Base-by-base conservation (phyloP, 2,329 filamentous ascomycete genomes). In the Tothia fuscella region DNA sequence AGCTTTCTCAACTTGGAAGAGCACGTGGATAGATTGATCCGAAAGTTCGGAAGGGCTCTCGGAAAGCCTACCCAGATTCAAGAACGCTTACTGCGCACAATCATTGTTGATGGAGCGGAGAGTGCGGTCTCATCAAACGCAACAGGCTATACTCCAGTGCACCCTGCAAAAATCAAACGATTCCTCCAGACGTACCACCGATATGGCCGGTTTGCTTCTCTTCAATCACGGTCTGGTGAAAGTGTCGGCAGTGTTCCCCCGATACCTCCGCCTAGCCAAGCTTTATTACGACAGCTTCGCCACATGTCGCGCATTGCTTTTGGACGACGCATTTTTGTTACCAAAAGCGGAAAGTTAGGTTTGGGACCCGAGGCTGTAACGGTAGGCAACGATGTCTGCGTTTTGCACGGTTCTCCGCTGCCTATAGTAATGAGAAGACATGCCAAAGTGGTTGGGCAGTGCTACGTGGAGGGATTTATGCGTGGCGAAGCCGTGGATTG, bases 261-360 rank as follows among this genome's bases (percentile, higher is more conserved):
- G 13, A 19, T 24, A 20, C 30, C 26, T 12, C 29, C 39, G 20
- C 39, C 39, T 4, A 33, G 34, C n/a, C 29, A 29, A 16, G 19
- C 29, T 17, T 22, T 33, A 25, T 29, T 41, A 14, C 20, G 24
- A 21, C 22, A 29, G 10, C 30, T 41, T n/a, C 39, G 39, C 16
- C 33, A 41, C 10, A 29, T 41, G 30, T 33, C 26, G 13, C 28
- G 39, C 20, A 31, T 41, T 20, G 39, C 39, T n/a, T 19, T 31
- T 20, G 26, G 26, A 9, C 26, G 26, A 9, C 26, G 26, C 9
- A 9, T 29, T 9, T 9, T n/a, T 9, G 9, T 29, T 9, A 29
- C 26, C 9, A n/a, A 9, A 9, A n/a, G 26, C n/a, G 9, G n/a
- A 29, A 29, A 29, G 26, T 9, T 29, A 9, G 26, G 26, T 9